Conservation (phyloP, 306 rosid genomes). For the Begonia loranthoides region DNA sequence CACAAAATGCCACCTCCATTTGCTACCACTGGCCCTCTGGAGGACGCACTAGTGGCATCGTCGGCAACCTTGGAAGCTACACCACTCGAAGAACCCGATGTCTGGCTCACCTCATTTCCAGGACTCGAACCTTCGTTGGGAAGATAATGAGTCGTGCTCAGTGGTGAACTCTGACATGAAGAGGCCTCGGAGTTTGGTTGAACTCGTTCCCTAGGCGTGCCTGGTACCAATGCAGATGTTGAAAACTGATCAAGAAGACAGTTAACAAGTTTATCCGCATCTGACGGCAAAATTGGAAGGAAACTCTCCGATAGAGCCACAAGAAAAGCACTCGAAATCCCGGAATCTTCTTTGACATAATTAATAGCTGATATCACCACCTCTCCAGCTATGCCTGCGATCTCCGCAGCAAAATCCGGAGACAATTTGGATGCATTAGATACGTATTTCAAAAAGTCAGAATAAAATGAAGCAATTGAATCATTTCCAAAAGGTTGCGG, state of each 20-base stretch:
- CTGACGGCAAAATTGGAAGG: conserved; percentile 47
- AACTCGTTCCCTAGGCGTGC: conserved; percentile 30
- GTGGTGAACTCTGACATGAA: conserved; percentile 77
- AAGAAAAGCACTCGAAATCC: conserved; percentile 53
- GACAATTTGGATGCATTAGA: conserved; percentile 54
- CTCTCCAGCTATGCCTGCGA: conserved; percentile 44
- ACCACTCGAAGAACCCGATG: conserved; percentile 45
- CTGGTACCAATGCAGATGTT: conserved; percentile 22
- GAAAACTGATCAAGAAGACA: conserved; percentile 51
- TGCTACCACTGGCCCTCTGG: conserved; percentile 32
- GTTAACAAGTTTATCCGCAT: conserved; percentile 41
- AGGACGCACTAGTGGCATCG: conserved; percentile 45
- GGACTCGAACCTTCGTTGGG: conserved; percentile 37
- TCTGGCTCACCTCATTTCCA: conserved; percentile 45
- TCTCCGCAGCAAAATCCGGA: conserved; percentile 48
- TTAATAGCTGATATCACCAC: conserved; percentile 38
- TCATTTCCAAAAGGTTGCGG: conserved; percentile 54
- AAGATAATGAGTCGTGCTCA: conserved; percentile 31
- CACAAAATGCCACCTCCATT: conserved; percentile 59
- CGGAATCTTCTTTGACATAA: conserved; percentile 26
- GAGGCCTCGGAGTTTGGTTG: conserved; percentile 35
- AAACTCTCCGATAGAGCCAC: conserved; percentile 49
- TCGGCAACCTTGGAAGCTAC: conserved; percentile 38
- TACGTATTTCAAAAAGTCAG: conserved; percentile 42
- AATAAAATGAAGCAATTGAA: conserved; percentile 45